Evolutionary conservation across 345 rosid species (phyloP), one percentile per base, ranked within the genome.

Genomic region (Boechera stricta): DNA sequence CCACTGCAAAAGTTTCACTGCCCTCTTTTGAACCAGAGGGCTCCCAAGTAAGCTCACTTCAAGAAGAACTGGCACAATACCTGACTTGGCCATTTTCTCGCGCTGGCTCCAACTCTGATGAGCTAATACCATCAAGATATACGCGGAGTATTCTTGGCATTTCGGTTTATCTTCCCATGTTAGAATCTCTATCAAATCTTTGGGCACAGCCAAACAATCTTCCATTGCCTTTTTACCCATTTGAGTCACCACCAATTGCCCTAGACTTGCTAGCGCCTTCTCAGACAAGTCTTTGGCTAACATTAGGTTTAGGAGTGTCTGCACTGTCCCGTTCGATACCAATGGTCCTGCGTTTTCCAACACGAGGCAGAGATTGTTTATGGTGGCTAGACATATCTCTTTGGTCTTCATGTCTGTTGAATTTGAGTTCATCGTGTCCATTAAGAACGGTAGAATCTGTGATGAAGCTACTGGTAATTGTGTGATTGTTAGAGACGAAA

Each of bases 161-260:
- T 86, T 95, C 0, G 97, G 94, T 70, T 66, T 83, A 35, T 92
- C 96, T 15, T 92, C 98, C 99, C 99, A 95, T 35, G 92, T 85
- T 72, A 95, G 38, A 58, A 86, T 79, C 86, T 90, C 98, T 44
- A 95, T 89, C 81, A 95, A 78, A 69, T 78, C 74, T 21, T 77
- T 85, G 1, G 96, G 97, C 38, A 88, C 92, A 54, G 71, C 2
- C 10, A 79, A 64, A 58, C 85, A 82, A 7, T 83, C 81, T 69
- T 89, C 97, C 85, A 92, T 73, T 2, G 91, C 94, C 61, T 84
- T 89, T 76, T 88, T 92, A 10, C 98, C 99, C 83, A 74, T 89
- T n/a, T 81, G 67, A 2, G 97, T 90, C 53, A 90, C 91, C 16
- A 85, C 98, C 63, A 92, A 73, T 80, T 89, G 89, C 2, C 97